Evolutionary conservation across 2,329 filamentous ascomycete species (phyloP).

Genomic region (Trichoderma oligosporum): DNA sequence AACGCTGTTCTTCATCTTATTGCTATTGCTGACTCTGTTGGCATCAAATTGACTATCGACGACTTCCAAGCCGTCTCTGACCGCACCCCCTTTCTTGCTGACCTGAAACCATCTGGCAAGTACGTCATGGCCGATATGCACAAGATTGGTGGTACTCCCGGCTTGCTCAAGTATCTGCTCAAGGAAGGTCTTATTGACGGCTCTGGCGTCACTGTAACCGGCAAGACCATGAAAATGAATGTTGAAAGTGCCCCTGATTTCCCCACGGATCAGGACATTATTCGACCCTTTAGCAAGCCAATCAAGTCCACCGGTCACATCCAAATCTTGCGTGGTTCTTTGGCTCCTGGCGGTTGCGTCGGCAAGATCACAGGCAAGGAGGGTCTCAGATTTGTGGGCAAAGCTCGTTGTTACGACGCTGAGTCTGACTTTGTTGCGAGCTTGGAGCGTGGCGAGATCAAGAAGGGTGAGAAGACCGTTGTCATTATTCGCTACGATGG

Average conservation of each 20-base stretch:
- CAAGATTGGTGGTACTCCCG: conserved; percentile 81
- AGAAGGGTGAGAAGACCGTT: conserved; percentile 82
- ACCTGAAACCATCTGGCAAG: conserved; percentile 80
- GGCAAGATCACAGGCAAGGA: conserved; percentile 96
- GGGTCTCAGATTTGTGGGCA: conserved; percentile 76
- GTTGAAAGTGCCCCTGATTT: conserved; percentile 70
- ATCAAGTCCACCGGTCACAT: conserved; percentile 87
- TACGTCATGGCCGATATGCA: conserved; percentile 83
- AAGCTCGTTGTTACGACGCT: conserved; percentile 78
- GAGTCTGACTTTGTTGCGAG: conserved; percentile 77
- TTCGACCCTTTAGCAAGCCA: conserved; percentile 73
- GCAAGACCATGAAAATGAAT: conserved; percentile 85
- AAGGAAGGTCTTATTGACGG: conserved; percentile 80
- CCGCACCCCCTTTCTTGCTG: conserved; percentile 73
- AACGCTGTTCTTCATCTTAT: conserved; percentile 83
- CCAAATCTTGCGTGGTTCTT: conserved; percentile 79
- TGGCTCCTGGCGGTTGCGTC: conserved; percentile 81
- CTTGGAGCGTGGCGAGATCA: conserved; percentile 72
- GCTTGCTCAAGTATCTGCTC: conserved; percentile 81
- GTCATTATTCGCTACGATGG: conserved; percentile 91
- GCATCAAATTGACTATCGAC: conserved; percentile 77
- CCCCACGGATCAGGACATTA: conserved; percentile 74
- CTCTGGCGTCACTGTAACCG: conserved; percentile 76
- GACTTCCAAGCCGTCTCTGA: conserved; percentile 83
- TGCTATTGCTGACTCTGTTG: conserved; percentile 77